Percentiles rank a stretch among this genome's conserved stretches.
phyloP scores from a whole-genome alignment of 2,329 filamentous ascomycete species.

The Ceratocystis papillata region DNA sequence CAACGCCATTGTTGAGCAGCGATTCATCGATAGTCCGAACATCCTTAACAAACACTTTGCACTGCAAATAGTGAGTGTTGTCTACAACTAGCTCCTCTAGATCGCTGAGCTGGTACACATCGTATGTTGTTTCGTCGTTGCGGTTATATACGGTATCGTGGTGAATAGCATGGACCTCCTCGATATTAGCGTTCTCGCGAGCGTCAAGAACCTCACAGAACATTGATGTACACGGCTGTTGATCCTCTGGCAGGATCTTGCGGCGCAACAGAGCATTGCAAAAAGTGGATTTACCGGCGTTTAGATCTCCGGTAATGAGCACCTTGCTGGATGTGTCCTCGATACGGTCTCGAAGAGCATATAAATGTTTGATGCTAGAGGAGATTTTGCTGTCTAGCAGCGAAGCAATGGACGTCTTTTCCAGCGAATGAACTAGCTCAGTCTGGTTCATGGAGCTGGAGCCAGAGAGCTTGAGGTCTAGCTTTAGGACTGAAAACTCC shows the following conservation, averaged over 20 bases:
- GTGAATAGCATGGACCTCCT: slow-evolving; percentile 93
- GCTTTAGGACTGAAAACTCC: slow-evolving; percentile 88
- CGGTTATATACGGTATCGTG: slow-evolving; percentile 70
- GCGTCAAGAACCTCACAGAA: slow-evolving; percentile 96
- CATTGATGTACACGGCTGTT: slow-evolving; percentile 95
- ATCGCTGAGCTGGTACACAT: slow-evolving; percentile 66
- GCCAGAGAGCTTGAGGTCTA: slow-evolving; percentile 67
- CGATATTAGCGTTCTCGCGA: slow-evolving; percentile 76
- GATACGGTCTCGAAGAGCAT: slow-evolving; percentile 79
- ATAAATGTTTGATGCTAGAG: slow-evolving; percentile 82
- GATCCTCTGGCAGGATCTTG: slow-evolving; percentile 89
- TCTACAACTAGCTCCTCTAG: slow-evolving; percentile 85
- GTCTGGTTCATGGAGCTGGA: slow-evolving; percentile 67
- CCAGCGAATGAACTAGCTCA: slow-evolving; percentile 86
- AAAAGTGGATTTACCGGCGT: slow-evolving; percentile 96
- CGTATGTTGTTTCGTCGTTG: slow-evolving; percentile 87
- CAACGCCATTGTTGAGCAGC: slow-evolving; percentile 89
- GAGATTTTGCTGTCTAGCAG: slow-evolving; percentile 88
- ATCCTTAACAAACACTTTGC: slow-evolving; percentile 94
- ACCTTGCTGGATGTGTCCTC: slow-evolving; percentile 98
- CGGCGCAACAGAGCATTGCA: slow-evolving; percentile 91
- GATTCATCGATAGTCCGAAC: slow-evolving; percentile 83
- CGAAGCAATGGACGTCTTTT: slow-evolving; percentile 82
- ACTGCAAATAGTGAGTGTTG: slow-evolving; percentile 79
- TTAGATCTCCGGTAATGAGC: slow-evolving; percentile 86